Conservation (phyloP, 306 rosid genomes). For the Ammopiptanthus mongolicus region DNA sequence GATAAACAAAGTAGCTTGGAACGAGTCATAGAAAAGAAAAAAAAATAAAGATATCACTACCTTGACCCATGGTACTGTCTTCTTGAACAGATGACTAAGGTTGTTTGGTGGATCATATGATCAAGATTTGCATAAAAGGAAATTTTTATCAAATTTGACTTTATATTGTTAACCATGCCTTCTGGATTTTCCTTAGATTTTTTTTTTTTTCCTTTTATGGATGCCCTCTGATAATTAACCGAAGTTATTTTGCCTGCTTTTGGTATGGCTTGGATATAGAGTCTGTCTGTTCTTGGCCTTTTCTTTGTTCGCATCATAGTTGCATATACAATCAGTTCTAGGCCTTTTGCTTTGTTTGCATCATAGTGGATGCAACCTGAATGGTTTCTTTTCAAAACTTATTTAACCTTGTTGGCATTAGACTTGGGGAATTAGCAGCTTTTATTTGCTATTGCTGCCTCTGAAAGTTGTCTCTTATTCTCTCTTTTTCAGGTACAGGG, state of each 20-base stretch:
- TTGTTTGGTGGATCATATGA: not conserved
- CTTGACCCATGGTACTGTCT: no score
- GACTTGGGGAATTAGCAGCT: not conserved
- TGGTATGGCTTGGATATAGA: not conserved
- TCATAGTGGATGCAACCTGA: not conserved
- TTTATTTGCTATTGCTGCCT: not conserved
- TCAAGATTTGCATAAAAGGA: not conserved
- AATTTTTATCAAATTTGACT: not conserved
- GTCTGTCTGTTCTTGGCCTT: not conserved
- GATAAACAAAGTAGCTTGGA: not conserved
- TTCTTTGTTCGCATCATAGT: not conserved
- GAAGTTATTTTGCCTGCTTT: not conserved
- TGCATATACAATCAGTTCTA: not conserved
- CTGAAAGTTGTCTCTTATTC: not conserved
- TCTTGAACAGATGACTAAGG: not conserved
- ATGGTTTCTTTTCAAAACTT: not conserved
- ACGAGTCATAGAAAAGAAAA: not conserved
- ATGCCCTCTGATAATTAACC: not conserved
- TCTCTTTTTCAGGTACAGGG: constrained; percentile 58
- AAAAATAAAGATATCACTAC: no score
- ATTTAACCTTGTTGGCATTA: not conserved
- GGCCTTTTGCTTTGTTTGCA: not conserved
- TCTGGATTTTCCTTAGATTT: not conserved
- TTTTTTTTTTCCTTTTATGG: not conserved
- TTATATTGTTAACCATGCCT: not conserved